These are phyloP conservation scores for Lactarius trivialis DNA, from an alignment of 768 basidiomycete species.

Conservation along the genomic window DNA sequence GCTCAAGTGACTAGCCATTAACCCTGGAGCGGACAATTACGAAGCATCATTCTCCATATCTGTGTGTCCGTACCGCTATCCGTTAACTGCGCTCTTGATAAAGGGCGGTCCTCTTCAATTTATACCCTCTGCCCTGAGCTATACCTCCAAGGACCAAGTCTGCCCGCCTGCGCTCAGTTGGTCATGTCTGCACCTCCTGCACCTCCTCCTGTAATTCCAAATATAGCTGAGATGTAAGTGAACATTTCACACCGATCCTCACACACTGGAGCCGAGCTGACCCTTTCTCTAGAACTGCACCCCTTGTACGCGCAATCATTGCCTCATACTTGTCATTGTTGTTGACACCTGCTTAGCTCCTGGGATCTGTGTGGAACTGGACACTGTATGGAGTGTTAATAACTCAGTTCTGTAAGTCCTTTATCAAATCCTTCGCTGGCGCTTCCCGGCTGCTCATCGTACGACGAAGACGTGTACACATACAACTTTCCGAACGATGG, in stretches of 20 bases:
- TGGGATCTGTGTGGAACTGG: slow-evolving; percentile 15
- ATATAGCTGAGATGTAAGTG: slow-evolving; percentile 1
- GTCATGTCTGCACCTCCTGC: background rate
- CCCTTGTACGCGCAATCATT: background rate
- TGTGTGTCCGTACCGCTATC: background rate
- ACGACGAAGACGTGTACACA: slow-evolving; percentile 8
- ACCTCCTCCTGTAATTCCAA: background rate
- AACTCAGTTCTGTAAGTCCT: slow-evolving; percentile 8
- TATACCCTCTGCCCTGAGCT: background rate
- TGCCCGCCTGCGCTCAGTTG: background rate
- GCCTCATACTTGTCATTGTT: background rate
- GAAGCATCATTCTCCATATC: background rate
- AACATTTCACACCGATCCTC: background rate
- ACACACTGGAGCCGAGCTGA: background rate
- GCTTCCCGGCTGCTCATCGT: background rate
- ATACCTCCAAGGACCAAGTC: no score
- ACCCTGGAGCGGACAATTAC: background rate
- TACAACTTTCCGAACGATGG: slow-evolving; percentile 10
- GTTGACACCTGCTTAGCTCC: slow-evolving; percentile 5
- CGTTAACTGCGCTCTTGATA: background rate
- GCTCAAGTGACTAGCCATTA: background rate
- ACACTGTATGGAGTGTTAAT: slow-evolving; percentile 2
- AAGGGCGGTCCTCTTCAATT: background rate
- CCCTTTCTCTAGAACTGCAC: background rate
- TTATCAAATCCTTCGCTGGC: background rate